phyloP scores from a whole-genome alignment of 2,329 filamentous ascomycete species.

The Cladosporium halotolerans region DNA sequence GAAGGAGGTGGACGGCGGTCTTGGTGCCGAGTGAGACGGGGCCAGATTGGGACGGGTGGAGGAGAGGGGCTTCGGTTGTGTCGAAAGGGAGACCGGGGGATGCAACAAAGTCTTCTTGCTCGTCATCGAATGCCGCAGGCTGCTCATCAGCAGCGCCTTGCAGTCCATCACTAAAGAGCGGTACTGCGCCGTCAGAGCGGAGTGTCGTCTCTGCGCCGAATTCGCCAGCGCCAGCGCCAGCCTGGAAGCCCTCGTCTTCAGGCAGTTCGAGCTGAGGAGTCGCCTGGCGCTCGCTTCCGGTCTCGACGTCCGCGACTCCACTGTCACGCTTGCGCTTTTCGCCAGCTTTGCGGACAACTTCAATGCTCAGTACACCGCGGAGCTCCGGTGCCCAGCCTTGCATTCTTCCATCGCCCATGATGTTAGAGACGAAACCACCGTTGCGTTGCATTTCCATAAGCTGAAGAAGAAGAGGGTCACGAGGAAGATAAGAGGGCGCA shows the following conservation, averaged over 20 bases:
- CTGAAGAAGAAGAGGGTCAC: conserved; percentile 78
- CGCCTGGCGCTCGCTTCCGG: conserved; percentile 33
- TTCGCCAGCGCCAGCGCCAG: conserved; percentile 29
- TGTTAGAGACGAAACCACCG: conserved; percentile 80
- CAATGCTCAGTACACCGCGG: conserved; percentile 82
- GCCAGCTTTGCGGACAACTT: conserved; percentile 66
- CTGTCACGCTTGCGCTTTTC: conserved; percentile 88
- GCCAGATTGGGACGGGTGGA: conserved; percentile 77
- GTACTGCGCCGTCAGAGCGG: conserved; percentile 14
- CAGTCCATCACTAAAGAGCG: conserved; percentile 17
- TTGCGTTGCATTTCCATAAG: conserved; percentile 88
- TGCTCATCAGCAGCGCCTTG: conserved; percentile 18
- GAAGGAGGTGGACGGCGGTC: conserved; percentile 89
- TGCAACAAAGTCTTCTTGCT: conserved; percentile 28
- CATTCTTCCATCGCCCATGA: conserved; percentile 70
- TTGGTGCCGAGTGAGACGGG: conserved; percentile 87
- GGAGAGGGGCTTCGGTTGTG: conserved; percentile 66
- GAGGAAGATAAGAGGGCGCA: conserved; percentile 73
- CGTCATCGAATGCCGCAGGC: conserved; percentile 15
- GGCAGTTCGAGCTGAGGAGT: conserved; percentile 27
- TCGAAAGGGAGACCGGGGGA: conserved; percentile 54
- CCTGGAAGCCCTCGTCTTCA: conserved; percentile 26
- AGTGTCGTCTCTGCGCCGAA: conserved; percentile 20
- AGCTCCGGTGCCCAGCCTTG: conserved; percentile 87
- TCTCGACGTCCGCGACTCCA: conserved; percentile 72